Conservation (phyloP, 768 basidiomycete genomes). For the Cubamyces sp. region DNA sequence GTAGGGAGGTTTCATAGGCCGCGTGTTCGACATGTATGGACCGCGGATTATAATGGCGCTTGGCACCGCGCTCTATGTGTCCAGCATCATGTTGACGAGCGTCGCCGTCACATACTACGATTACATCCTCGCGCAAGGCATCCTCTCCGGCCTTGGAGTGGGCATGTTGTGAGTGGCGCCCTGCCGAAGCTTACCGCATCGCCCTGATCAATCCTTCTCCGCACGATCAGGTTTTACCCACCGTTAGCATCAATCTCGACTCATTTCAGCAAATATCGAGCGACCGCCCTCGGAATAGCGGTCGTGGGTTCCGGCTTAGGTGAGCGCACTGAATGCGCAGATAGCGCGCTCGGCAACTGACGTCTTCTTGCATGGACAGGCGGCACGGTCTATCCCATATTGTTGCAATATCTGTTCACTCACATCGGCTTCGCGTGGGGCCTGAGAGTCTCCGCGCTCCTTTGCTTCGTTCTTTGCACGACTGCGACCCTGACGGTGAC, state of each 20-base stretch:
- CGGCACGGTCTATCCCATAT: conserved; percentile 69
- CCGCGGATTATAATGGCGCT: conserved; percentile 57
- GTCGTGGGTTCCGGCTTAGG: conserved; percentile 69
- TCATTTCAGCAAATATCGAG: conserved; percentile 64
- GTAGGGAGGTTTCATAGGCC: conserved; percentile 69
- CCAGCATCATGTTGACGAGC: conserved; percentile 64
- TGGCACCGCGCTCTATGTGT: conserved; percentile 53
- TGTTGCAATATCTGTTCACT: conserved; percentile 61
- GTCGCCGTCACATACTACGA: conserved; percentile 59
- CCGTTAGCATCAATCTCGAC: conserved; percentile 67
- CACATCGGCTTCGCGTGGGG: conserved; percentile 64
- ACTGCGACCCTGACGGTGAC: conserved; percentile 52
- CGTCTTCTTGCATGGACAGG: conserved; percentile 43
- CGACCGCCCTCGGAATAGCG: conserved; percentile 72
- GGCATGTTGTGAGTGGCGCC: conserved; percentile 50
- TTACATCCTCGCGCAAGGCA: conserved; percentile 63
- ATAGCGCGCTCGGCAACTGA: conserved; percentile 26
- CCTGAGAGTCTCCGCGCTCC: conserved; percentile 57
- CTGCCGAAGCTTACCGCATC: background rate
- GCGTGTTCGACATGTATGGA: conserved; percentile 62
- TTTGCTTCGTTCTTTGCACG: conserved; percentile 52
- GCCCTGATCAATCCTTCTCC: conserved; percentile 12
- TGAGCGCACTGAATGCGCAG: conserved; percentile 35
- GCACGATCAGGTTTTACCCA: conserved; percentile 62
- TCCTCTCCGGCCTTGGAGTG: conserved; percentile 67